phyloP scores from a whole-genome alignment of 1,139 yeast genomes.

The Meyerozyma athensensis region DNA sequence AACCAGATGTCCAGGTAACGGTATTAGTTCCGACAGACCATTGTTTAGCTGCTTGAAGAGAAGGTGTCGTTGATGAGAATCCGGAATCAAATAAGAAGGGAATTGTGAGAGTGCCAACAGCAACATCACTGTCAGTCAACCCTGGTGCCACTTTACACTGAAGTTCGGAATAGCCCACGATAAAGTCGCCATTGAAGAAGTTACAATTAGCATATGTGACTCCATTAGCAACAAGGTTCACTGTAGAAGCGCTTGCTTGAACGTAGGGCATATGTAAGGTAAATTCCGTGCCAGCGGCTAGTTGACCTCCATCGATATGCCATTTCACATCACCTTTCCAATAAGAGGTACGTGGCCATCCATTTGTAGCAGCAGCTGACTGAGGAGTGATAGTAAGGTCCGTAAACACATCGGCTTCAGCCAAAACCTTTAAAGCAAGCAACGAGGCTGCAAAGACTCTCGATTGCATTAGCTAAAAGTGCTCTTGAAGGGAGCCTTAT shows the following conservation, averaged over 20 bases:
- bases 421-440: too few species aligned
- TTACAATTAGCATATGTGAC: slow-evolving; percentile 24
- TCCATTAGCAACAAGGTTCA: slow-evolving; percentile 16
- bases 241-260: slow-evolving; percentile 14
- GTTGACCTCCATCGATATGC: slow-evolving; percentile 17
- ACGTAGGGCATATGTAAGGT: slow-evolving; percentile 28
- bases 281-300: slow-evolving; percentile 28
- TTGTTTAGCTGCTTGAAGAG: slow-evolving; percentile 2
- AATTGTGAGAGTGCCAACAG: slow-evolving; percentile 6
- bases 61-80: not conserved
- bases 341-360: slow-evolving; percentile 17
- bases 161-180: slow-evolving; percentile 20
- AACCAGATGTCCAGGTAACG: slow-evolving; percentile 21
- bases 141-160: slow-evolving; percentile 19
- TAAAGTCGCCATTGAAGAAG: slow-evolving; percentile 19
- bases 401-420: not conserved
- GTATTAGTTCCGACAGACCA: slow-evolving; percentile 2
- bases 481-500: too few species aligned
- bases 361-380: too few species aligned
- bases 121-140: slow-evolving; percentile 12
- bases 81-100: slow-evolving; percentile 7
- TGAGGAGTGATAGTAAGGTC: not conserved
- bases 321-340: slow-evolving; percentile 25
- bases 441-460: too few species aligned
- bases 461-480: too few species aligned